Evolutionary conservation across 768 basidiomycete genomes (phyloP).

Genomic region (Kwoniella botswanensis): DNA sequence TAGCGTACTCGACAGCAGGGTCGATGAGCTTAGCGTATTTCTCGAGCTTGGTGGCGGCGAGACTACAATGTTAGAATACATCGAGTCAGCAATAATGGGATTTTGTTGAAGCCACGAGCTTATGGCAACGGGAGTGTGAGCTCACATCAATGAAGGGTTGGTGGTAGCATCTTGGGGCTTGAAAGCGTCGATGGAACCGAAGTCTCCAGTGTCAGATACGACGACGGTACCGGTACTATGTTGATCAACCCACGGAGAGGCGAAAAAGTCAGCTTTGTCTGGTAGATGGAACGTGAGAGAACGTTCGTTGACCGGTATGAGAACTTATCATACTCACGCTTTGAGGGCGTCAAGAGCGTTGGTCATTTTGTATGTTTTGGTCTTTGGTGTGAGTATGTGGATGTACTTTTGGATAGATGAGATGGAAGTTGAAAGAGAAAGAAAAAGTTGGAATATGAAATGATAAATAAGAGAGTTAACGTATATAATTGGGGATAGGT

Average conservation of each 20-base stretch:
- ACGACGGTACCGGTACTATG: slow-evolving; percentile 82
- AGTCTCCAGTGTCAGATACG: slow-evolving; percentile 97
- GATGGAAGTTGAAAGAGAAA: background rate
- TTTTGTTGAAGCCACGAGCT: background rate
- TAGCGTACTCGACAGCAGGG: slow-evolving; percentile 60
- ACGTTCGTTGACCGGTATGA: slow-evolving; percentile 1
- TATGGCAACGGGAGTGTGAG: slow-evolving; percentile 3
- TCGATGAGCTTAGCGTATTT: slow-evolving; percentile 70
- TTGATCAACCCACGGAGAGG: background rate
- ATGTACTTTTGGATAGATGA: background rate
- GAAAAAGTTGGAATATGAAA: background rate
- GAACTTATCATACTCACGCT: slow-evolving; percentile 40
- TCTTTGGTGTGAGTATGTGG: background rate
- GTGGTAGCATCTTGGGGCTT: slow-evolving; percentile 99
- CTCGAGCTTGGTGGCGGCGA: slow-evolving; percentile 88
- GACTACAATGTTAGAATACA: slow-evolving; percentile 62
- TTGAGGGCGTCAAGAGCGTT: slow-evolving; percentile 52
- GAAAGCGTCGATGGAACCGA: slow-evolving; percentile 92
- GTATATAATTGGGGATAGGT: background rate
- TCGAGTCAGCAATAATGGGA: background rate
- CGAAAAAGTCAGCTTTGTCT: background rate
- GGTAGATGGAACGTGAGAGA: background rate
- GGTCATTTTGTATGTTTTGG: slow-evolving; percentile 43
- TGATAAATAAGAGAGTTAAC: background rate
- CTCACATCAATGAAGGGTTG: slow-evolving; percentile 77